Percentiles rank a stretch among this genome's conserved stretches.
Evolutionary conservation across 495 filamentous ascomycete genomes (phyloP).

Genomic region (Staphylotrichum longicolle): DNA sequence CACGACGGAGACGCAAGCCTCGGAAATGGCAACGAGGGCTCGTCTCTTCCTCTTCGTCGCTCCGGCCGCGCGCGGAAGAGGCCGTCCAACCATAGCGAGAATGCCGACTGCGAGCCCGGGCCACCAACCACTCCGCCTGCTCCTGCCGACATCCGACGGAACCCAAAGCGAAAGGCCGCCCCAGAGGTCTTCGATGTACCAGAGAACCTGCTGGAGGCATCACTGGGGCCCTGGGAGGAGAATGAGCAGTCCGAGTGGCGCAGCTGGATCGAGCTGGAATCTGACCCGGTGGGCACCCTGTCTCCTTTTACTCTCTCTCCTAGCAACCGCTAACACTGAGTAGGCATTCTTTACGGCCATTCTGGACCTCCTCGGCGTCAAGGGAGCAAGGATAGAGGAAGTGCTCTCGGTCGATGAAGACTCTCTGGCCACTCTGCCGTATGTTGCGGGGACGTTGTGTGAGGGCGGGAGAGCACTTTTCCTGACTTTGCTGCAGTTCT

Average conservation of each 20-base stretch:
- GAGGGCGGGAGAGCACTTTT: neutral
- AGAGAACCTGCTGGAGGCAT: slow-evolving; percentile 36
- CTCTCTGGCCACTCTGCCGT: slow-evolving; percentile 64
- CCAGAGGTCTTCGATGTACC: slow-evolving; percentile 33
- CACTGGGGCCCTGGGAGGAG: slow-evolving; percentile 37
- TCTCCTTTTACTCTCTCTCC: neutral
- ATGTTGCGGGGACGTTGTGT: slow-evolving; percentile 24
- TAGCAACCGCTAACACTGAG: slow-evolving; percentile 14
- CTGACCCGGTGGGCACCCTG: slow-evolving; percentile 67
- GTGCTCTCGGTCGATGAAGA: slow-evolving; percentile 72
- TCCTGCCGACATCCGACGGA: slow-evolving; percentile 24
- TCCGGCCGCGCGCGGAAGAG: slow-evolving; percentile 37
- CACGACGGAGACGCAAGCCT: neutral
- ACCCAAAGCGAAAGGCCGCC: slow-evolving; percentile 42
- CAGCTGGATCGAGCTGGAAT: slow-evolving; percentile 87
- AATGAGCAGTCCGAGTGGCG: slow-evolving; percentile 48
- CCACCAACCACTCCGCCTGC: slow-evolving; percentile 4
- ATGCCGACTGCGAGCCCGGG: slow-evolving; percentile 17
- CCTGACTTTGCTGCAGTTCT: slow-evolving; percentile 44
- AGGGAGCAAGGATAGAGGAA: slow-evolving; percentile 72
- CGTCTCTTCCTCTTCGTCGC: slow-evolving; percentile 29
- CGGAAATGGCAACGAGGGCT: neutral
- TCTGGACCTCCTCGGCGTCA: slow-evolving; percentile 72
- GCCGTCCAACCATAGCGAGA: slow-evolving; percentile 27
- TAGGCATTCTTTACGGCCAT: slow-evolving; percentile 84